Evolutionary conservation across 257 asterid species (phyloP), one percentile per base, ranked within the genome.

Genomic region (Linaria vulgaris): DNA sequence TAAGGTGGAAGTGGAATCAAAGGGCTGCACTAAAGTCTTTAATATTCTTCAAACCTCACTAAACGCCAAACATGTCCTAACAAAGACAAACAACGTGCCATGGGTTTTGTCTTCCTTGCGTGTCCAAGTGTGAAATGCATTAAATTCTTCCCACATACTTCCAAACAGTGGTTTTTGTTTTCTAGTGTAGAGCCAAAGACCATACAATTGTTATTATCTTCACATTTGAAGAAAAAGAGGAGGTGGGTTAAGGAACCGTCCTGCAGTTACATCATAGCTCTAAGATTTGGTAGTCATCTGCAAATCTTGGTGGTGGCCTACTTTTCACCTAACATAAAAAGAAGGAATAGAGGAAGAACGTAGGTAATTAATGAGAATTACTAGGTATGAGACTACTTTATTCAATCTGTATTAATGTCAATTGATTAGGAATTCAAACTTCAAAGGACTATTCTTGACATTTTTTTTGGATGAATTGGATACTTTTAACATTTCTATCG

Each of bases 61-160:
- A 69, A 24, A 39, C 13, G 78, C 85, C 92, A 82, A 82, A 76
- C 71, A 76, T 30, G 78, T 68, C 72, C 74, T 68, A 76, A 76
- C 87, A 80, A 82, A 62, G 72, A 72, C 88, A 82, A 78, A 68
- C 69, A 65, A 76, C 59, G 64, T 70, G 78, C 54, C 79, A 74
- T 75, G 72, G 76, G 59, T 71, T 76, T 66, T 84, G 86, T 57
- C 19, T 78, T 61, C 60, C 56, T 75, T 64, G 74, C 72, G 73
- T 23, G 52, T 51, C 43, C 38, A 31, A 55, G 37, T 45, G 59
- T 53, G 66, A 62, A 59, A 43, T 66, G 58, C 70, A 62, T 67
- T 45, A 70, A 76, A 62, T 64, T 63, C 66, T 71, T 30, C 63
- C 59, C 66, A 54, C 45, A 62, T 61, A 21, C 45, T 39, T 66